Conservation (phyloP, 2,329 filamentous ascomycete genomes). For the Talaromyces sp. region DNA sequence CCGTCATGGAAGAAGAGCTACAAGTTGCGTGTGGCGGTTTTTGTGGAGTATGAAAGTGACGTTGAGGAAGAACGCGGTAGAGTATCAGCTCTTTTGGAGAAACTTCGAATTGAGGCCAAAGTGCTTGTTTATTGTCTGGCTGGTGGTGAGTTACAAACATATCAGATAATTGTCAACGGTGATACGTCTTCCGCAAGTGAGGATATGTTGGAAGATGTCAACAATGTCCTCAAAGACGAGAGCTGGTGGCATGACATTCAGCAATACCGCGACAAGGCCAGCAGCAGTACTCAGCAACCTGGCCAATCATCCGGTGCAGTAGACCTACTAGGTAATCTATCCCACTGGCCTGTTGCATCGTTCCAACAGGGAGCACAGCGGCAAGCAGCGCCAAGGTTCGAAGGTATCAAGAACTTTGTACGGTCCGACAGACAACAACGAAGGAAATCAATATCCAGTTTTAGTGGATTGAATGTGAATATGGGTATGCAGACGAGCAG, state of each 20-base stretch:
- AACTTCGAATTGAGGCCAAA: constrained; percentile 75
- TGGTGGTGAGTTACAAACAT: constrained; percentile 66
- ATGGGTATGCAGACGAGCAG: constrained; percentile 74
- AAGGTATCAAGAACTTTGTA: constrained; percentile 61
- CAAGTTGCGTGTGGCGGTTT: constrained; percentile 72
- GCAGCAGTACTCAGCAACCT: constrained; percentile 17
- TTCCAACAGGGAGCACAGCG: constrained; percentile 50
- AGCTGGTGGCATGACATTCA: constrained; percentile 81
- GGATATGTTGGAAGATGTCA: constrained; percentile 59
- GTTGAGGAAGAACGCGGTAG: constrained; percentile 72
- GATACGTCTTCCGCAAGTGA: constrained; percentile 48
- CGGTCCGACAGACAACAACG: constrained; percentile 52
- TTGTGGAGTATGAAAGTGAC: constrained; percentile 84
- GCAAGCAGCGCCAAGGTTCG: constrained; percentile 43
- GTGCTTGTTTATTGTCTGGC: constrained; percentile 79
- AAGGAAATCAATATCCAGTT: constrained; percentile 46
- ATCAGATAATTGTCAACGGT: constrained; percentile 76
- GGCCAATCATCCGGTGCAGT: constrained; percentile 21
- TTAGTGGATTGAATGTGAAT: constrained; percentile 57
- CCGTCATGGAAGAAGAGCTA: constrained; percentile 74
- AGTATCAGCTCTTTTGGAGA: constrained; percentile 71
- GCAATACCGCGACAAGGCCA: constrained; percentile 36
- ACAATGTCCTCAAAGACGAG: constrained; percentile 65
- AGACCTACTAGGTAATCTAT: constrained; percentile 38
- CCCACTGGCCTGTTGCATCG: constrained; percentile 52